Evolutionary conservation across 805 yeast species (phyloP), one percentile per base, ranked within the genome.

Genomic region (Wickerhamomyces alni): DNA sequence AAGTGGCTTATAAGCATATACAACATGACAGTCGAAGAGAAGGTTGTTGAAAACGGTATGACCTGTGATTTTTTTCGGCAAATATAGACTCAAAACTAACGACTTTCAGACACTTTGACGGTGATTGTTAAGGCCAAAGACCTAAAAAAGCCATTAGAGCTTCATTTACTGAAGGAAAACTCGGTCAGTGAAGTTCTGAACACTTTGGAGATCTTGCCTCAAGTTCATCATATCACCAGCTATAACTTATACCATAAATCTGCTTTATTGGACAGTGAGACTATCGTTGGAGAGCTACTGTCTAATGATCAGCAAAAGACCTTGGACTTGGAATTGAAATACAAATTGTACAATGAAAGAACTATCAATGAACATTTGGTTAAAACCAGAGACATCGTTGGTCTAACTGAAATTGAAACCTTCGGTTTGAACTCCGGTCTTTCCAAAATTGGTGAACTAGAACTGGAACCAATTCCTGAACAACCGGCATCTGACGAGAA

Each of bases 351-450:
- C 65, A 78, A 71, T 42, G 80, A 75, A 55, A 67, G 72, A 32
- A 65, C 71, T 24, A 80, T 84, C 22, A 65, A 77, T 44, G 74
- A 72, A 21, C 95, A 87, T 58, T 57, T 87, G 31, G 57, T 65
- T 36, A 75, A 75, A 43, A 72, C 80, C 36, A 75, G 94, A 57
- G 87, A 80, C 40, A 63, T 68, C 36, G 67, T 74, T 31, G 80
- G 77, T 4, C 64, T 80, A 46, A 70, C 73, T 42, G 74, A 72
- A 27, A 62, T 70, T 26, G 65, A 66, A 25, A 61, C 71, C 11
- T 59, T 71, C 28, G 54, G 57, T 37, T 61, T 65, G 30, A 52
- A 61, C 38, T 55, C 58, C 15, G 91, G 88, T 34, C 63, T 67
- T 26, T 66, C 80, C 8, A 70, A 69, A 44, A 72, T 75, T 53